A percentile compares a stretch with the other conserved stretches of the same genome.
These are phyloP conservation scores for Alternaria gansuensis DNA, from an alignment of 2,329 filamentous ascomycete species.

Conservation along the genomic window DNA sequence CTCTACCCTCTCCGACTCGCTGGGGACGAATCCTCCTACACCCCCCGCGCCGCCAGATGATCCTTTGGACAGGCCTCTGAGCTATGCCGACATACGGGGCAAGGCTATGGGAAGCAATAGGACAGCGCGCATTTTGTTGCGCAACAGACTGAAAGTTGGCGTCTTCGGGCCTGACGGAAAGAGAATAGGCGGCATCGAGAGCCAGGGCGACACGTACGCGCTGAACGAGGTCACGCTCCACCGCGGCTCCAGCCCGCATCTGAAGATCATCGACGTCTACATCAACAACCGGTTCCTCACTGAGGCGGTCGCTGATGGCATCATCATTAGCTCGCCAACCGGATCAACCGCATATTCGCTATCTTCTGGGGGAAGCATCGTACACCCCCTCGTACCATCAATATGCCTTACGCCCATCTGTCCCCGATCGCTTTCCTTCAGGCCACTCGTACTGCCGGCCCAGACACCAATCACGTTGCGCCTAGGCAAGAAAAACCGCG, in stretches of 20 bases:
- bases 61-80: conserved; percentile 40
- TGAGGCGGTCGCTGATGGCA: conserved; percentile 92
- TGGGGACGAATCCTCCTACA: conserved; percentile 73
- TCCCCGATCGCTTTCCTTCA: conserved; percentile 88
- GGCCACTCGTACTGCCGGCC: conserved; percentile 86
- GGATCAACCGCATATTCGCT: conserved; percentile 95
- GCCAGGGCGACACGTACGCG: conserved; percentile 66
- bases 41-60: conserved; percentile 72
- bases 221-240: conserved; percentile 97
- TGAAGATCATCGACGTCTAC: conserved; percentile 90
- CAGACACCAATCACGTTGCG: conserved; percentile 84
- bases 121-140: conserved; percentile 81
- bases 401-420: conserved; percentile 94
- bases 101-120: conserved; percentile 81
- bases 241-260: conserved; percentile 85
- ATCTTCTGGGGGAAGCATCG: conserved; percentile 90
- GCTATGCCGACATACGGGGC: conserved; percentile 77
- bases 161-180: conserved; percentile 77
- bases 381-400: conserved; percentile 89
- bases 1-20: conserved; percentile 69
- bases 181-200: conserved; percentile 44
- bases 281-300: conserved; percentile 90
- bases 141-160: conserved; percentile 86
- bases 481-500: conserved; percentile 70
- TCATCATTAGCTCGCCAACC: conserved; percentile 92